phyloP scores from a whole-genome alignment of 805 yeast species.

The Ogataea allantospora region DNA sequence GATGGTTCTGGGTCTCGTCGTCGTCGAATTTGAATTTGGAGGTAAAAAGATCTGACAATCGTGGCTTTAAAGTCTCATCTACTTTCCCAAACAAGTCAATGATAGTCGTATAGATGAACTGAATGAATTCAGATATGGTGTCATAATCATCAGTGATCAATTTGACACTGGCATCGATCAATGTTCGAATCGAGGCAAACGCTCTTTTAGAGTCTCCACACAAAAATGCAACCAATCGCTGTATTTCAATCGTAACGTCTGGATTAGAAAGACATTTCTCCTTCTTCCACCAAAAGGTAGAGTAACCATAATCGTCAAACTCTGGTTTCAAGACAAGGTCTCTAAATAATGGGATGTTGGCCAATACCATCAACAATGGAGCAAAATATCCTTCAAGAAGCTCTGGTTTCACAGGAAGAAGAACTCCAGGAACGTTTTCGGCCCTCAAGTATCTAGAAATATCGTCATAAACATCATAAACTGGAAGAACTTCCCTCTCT shows the following conservation, averaged over 20 bases:
- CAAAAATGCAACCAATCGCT: constrained; percentile 39
- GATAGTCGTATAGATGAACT: constrained; percentile 22
- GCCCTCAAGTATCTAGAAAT: constrained; percentile 26
- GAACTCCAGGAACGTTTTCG: constrained; percentile 29
- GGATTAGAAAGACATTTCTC: constrained; percentile 28
- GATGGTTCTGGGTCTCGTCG: constrained; percentile 19
- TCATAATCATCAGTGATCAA: constrained; percentile 30
- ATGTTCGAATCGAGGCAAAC: constrained; percentile 37
- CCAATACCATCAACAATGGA: constrained; percentile 40
- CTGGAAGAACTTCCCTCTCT: constrained; percentile 4
- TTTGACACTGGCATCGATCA: constrained; percentile 32
- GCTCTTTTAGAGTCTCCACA: constrained; percentile 35
- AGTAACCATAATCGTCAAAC: constrained; percentile 36
- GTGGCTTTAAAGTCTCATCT: constrained; percentile 13
- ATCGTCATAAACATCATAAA: constrained; percentile 35
- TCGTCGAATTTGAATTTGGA: constrained; percentile 16
- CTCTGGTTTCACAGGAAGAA: constrained; percentile 36
- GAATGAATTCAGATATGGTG: constrained; percentile 28
- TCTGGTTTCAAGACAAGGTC: constrained; percentile 31
- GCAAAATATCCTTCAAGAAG: constrained; percentile 40
- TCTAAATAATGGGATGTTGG: constrained; percentile 37
- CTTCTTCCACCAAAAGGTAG: constrained; percentile 40
- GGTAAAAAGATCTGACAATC: constrained; percentile 20
- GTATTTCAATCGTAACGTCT: constrained; percentile 37
- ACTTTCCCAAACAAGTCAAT: constrained; percentile 20